phyloP scores from a whole-genome alignment of 345 rosid species.

The Arabidopsis arenosa region DNA sequence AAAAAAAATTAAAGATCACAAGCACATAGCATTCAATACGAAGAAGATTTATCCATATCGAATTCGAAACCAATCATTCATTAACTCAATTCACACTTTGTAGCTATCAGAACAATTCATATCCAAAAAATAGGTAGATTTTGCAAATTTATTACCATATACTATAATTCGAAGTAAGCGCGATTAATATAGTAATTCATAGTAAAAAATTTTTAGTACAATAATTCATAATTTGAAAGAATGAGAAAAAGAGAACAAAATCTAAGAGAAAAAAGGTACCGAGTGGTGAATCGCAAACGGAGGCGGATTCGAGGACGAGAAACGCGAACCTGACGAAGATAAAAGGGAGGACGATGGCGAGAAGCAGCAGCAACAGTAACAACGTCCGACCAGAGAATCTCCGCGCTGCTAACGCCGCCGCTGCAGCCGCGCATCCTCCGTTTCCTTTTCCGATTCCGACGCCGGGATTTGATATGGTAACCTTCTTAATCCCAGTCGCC shows the following conservation, averaged over 20 bases:
- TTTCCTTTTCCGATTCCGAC: conserved; percentile 48
- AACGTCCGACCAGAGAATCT: conserved; percentile 60
- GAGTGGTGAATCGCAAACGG: conserved; percentile 62
- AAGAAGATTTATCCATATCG: conserved; percentile 23
- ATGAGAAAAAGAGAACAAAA: background rate
- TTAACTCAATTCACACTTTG: conserved; percentile 35
- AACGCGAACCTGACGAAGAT: conserved; percentile 75
- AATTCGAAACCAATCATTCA: background rate
- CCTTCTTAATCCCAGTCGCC: conserved; percentile 68
- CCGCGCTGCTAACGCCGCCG: conserved; percentile 44
- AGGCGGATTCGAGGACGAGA: conserved; percentile 75
- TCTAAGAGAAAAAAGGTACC: conserved; percentile 43
- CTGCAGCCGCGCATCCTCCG: conserved; percentile 44
- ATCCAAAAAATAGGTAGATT: background rate
- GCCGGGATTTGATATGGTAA: conserved; percentile 58
- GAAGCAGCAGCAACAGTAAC: conserved; percentile 57
- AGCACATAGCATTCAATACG: conserved; percentile 40
- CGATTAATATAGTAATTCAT: no score
- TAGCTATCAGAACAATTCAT: conserved; percentile 12
- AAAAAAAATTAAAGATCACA: background rate
- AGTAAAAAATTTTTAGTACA: no score
- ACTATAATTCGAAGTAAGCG: no score
- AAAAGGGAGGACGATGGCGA: conserved; percentile 66
- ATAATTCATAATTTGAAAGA: background rate
- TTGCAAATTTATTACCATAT: background rate